Base-by-base conservation (phyloP, 179 eudicot species). In the Drosera spatulata region DNA sequence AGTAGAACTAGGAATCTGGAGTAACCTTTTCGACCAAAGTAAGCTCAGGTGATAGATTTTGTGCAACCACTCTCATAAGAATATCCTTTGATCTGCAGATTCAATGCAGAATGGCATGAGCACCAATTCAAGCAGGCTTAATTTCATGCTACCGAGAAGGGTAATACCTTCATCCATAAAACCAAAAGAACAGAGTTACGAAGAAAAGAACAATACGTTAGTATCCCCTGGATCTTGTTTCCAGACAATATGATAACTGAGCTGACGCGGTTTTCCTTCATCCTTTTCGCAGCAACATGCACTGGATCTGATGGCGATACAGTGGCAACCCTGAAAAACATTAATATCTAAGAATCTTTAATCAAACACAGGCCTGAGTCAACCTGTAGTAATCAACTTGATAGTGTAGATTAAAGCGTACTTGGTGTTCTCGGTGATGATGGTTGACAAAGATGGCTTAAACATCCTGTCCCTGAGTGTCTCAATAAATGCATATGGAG, bases 51-150 rank as follows among this genome's bases (percentile, higher is more conserved):
- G 96, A 82, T 54, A 93, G 82, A 68, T 89, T 84, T 60, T 76
- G 83, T 61, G 99, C 89, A 58, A 93, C 96, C 66, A 93, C 90
- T 53, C 95, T 85, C 99, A 89, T 86, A 8, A 93, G 93, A 54
- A 93, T 77, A 73, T 93, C 99, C 79, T 75, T 89, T 56, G 99
- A 89, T 55, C 99, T 93, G 86, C 72, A 79, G 39, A 50, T 49
- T 6, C 8, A 42, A 8, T 22, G 41, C 41, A 33, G 39, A 41
- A 55, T 10, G 39, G 42, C 41, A 33, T 55, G n/a, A 55, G 41
- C 6, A 53, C 13, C 56, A 53, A 10, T 45, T 6, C 10, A 45
- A 45, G 4, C n/a, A 8, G 13, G 5, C 13, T 50, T 10, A 11
- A 11, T 50, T 50, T 50, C 13, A 11, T 4, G 5, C 5, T 4